Evolutionary conservation across 139 green algal species (phyloP).

Genomic region (Tetradesmus obliquus): DNA sequence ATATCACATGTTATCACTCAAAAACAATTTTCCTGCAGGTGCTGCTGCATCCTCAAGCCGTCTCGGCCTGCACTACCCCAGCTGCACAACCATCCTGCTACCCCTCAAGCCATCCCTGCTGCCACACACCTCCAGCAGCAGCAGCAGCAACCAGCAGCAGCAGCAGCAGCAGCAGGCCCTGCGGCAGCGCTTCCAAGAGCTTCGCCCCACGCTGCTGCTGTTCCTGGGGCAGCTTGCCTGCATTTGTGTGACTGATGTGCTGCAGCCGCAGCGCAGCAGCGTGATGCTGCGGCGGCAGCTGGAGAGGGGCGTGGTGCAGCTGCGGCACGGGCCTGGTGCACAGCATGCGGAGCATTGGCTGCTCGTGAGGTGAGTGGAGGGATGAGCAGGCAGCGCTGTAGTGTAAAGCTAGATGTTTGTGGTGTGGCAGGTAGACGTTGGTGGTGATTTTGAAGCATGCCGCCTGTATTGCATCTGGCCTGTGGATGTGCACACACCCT

Average conservation of each 20-base stretch:
- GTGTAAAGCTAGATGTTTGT: too few relatives aligned
- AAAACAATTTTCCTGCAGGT: neutral
- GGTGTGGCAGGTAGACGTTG: too few relatives aligned
- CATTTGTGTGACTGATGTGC: slow-evolving; percentile 41
- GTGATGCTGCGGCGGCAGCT: slow-evolving; percentile 37
- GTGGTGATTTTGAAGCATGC: too few relatives aligned
- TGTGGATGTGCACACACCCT: too few relatives aligned
- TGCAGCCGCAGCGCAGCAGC: slow-evolving; percentile 15
- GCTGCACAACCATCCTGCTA: slow-evolving; percentile 50
- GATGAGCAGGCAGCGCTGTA: neutral
- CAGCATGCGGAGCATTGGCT: slow-evolving; percentile 50
- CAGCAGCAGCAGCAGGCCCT: slow-evolving; percentile 35
- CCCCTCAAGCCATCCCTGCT: slow-evolving; percentile 46
- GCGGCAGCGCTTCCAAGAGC: slow-evolving; percentile 53
- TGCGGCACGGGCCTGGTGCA: neutral
- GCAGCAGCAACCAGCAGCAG: neutral
- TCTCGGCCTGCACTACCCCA: neutral
- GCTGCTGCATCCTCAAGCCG: neutral
- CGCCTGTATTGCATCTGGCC: too few relatives aligned
- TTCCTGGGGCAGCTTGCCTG: slow-evolving; percentile 62
- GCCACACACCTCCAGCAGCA: neutral
- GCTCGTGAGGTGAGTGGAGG: slow-evolving; percentile 19
- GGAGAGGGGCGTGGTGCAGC: slow-evolving; percentile 10
- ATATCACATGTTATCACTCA: neutral
- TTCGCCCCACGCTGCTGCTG: slow-evolving; percentile 64